A percentile compares a stretch with the other conserved stretches of the same genome.
Evolutionary conservation across 495 filamentous ascomycete genomes (phyloP).

Genomic region (Cercophora scortea): DNA sequence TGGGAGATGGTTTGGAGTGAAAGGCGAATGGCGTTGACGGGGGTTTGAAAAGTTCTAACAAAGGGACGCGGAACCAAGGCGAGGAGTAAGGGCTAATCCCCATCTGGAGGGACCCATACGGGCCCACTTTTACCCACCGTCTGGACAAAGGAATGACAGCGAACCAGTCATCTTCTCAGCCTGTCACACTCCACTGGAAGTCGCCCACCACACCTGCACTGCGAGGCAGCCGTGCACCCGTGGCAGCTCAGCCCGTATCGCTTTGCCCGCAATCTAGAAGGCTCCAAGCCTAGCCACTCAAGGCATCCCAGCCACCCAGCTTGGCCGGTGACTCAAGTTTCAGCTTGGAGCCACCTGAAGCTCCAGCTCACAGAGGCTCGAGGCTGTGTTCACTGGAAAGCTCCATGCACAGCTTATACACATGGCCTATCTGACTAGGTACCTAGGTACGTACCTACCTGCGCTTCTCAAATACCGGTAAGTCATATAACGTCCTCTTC

Average conservation of each 20-base stretch:
- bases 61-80: conserved; percentile 12
- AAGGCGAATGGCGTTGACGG: conserved; percentile 15
- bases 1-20: conserved; percentile 22
- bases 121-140: conserved; percentile 8
- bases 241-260: not conserved
- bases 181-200: not conserved
- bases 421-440: too few relatives aligned
- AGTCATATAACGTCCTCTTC: too few relatives aligned
- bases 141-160: not conserved
- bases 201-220: not conserved
- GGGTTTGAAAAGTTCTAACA: conserved; percentile 25
- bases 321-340: too few relatives aligned
- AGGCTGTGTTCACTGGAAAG: too few relatives aligned
- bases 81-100: conserved; percentile 2
- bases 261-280: too few relatives aligned
- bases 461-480: too few relatives aligned
- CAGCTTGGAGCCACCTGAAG: too few relatives aligned
- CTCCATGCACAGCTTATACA: too few relatives aligned
- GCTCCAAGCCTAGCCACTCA: too few relatives aligned
- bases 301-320: too few relatives aligned
- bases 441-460: too few relatives aligned
- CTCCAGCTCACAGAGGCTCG: too few relatives aligned
- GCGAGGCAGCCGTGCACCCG: not conserved
- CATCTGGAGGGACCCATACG: not conserved
- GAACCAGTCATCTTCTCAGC: not conserved